Evolutionary conservation across 495 filamentous ascomycete genomes (phyloP).

Genomic region (Chlorociboria aeruginascens): DNA sequence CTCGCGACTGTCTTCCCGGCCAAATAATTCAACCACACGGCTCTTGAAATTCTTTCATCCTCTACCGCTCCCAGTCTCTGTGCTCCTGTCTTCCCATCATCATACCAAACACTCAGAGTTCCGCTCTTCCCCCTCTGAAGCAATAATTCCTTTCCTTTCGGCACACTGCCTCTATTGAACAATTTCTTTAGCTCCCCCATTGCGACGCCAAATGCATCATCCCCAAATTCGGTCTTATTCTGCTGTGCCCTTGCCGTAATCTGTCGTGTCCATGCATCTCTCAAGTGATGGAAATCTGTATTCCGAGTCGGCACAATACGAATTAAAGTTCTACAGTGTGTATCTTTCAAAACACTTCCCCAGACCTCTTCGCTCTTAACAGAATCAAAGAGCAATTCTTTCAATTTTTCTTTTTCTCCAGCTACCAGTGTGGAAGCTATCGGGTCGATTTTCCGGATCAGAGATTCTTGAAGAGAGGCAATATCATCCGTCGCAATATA

Average conservation of each 20-base stretch:
- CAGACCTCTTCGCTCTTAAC: conserved; percentile 56
- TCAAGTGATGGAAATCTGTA: conserved; percentile 83
- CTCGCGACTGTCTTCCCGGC: conserved; percentile 80
- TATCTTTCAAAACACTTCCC: conserved; percentile 52
- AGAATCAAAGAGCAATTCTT: conserved; percentile 53
- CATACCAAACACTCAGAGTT: conserved; percentile 53
- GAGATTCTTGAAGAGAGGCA: conserved; percentile 32
- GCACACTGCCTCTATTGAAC: conserved; percentile 64
- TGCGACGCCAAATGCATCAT: conserved; percentile 57
- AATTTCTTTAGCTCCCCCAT: conserved; percentile 60
- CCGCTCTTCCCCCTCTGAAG: conserved; percentile 58
- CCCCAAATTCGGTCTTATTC: conserved; percentile 39
- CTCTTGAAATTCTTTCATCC: conserved; percentile 68
- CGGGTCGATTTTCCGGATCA: conserved; percentile 41
- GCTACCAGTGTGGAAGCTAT: conserved; percentile 74
- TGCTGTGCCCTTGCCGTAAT: conserved; percentile 57
- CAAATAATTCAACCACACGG: conserved; percentile 85
- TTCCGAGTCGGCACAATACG: conserved; percentile 75
- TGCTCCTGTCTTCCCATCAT: conserved; percentile 37
- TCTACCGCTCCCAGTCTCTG: conserved; percentile 51
- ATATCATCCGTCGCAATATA: conserved; percentile 79
- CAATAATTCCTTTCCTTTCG: conserved; percentile 62
- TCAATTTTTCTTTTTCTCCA: conserved; percentile 61
- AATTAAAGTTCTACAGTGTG: conserved; percentile 55
- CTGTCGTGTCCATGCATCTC: conserved; percentile 81